Evolutionary conservation across 2,329 filamentous ascomycete genomes (phyloP), one percentile per base, ranked within the genome.

Genomic region (Beauveria medogensis): DNA sequence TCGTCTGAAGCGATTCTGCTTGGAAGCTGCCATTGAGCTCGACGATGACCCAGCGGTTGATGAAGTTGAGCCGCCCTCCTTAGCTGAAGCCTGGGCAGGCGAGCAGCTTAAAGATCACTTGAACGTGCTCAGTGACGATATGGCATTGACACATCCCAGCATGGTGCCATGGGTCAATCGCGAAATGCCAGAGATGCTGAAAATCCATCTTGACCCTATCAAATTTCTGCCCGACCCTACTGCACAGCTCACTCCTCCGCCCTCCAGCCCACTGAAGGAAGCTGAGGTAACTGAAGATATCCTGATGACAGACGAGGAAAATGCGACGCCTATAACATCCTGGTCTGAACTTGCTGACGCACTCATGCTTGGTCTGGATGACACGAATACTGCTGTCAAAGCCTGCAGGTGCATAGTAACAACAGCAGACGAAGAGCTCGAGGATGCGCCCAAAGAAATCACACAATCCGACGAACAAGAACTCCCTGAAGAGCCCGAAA

Each of bases 21-120:
- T 88, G 2, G 85, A 88, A 68, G 83, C 85, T 37, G 85, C 85
- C 6, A 82, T 88, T 37, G 85, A 88, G 69, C 73, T 87, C 43
- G 85, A 88, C 64, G 85, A 88, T 67, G 85, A 88, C 65, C 85
- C 85, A 0, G 78, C 84, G 3, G 74, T 86, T 2, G 78, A 79
- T 30, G 84, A 88, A 63, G 80, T 87, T 14, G 80, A 85, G 37
- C 85, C 85, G 0, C 82, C 82, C 0, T 86, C 84, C 0, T 72
- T 88, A 16, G 83, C 84, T 47, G 85, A 88, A 66, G 82, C 78
- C 0, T 80, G 86, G 63, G 84, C 85, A 0, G 85, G 85, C 4
- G 81, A 85, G 66, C 82, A 87, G 67, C 70, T 88, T 54, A 86
- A 82, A 64, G 72, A 78, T 37, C 77, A 83, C 48, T 75, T 88